Conservation (phyloP, 129 eudicot species). For the Helianthus tuberosus region DNA sequence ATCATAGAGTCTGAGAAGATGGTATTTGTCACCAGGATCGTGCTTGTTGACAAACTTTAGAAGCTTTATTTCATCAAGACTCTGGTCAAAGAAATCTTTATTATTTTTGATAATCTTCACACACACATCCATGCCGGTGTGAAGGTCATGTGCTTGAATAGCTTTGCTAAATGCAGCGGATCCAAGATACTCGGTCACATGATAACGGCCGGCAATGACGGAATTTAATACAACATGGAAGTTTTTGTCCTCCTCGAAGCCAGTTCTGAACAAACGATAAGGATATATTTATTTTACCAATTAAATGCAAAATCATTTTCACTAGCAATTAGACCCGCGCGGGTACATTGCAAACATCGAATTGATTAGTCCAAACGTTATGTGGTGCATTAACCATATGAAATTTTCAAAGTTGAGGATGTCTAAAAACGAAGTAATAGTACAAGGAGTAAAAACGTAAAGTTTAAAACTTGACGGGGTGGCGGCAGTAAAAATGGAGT, state of each 20-base stretch:
- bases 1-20: constrained; percentile 90
- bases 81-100: constrained; percentile 96
- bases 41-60: constrained; percentile 88
- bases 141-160: constrained; percentile 96
- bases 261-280: constrained; percentile 61
- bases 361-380: no score
- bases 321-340: no score
- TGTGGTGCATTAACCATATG: no score
- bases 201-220: constrained; percentile 92
- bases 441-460: no score
- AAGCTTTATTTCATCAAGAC: constrained; percentile 98
- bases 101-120: constrained; percentile 94
- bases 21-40: constrained; percentile 95
- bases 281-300: constrained; percentile 16
- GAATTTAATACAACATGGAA: constrained; percentile 90
- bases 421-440: no score
- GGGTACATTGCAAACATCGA: no score
- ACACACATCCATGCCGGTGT: constrained; percentile 99
- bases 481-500: no score
- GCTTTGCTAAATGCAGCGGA: constrained; percentile 99
- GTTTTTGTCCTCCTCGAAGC: constrained; percentile 97
- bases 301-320: not conserved
- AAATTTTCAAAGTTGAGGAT: no score
- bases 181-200: constrained; percentile 96
- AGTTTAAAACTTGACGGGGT: no score